Base-by-base conservation (phyloP, 2,329 filamentous ascomycete species). In the Penicillium decumbens region DNA sequence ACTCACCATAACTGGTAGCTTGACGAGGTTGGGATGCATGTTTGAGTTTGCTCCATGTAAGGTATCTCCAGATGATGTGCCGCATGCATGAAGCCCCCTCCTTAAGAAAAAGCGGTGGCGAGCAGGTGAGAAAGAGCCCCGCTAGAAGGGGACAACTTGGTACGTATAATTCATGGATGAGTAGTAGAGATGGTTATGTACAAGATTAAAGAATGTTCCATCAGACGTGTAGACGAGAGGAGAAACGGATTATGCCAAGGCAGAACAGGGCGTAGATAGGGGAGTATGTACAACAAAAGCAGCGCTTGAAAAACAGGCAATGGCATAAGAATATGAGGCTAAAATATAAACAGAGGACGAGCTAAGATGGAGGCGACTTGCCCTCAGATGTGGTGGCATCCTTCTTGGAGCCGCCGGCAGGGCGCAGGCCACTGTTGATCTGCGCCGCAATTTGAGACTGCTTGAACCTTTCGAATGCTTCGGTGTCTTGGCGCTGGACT, bases 361-460 rank as follows among this genome's bases (percentile, higher is more conserved):
- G 33, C 41, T 37, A 45, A 32, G 48, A 48, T 13, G 42, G 32
- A 13, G 41, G 39, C 5, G 45, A 41, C 20, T 47, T 49, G 42
- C 30, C 47, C n/a, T 51, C 49, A 24, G 7, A 28, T 9, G 44
- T 20, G 24, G 33, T 27, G 18, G 6, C 25, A 38, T 43, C 38
- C 29, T 45, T 41, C 24, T 45, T 20, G 20, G 6, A 33, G 46
- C 25, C 15, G 13, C 25, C 20, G 13, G 46, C 28, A 23, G 23
- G 27, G 15, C 56, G 58, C n/a, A 56, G 29, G 28, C 70, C 71
- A 37, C 68, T 71, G 54, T 75, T 75, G 25, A 74, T 70, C 51
- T 75, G 72, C 12, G 74, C 73, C 3, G 73, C 74, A 43, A 76
- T 70, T 48, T 76, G 74, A 13, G 68, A 73, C 50, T 74, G 66